phyloP scores from a whole-genome alignment of 2,329 filamentous ascomycete species.

The Tricladium varicosporioides region DNA sequence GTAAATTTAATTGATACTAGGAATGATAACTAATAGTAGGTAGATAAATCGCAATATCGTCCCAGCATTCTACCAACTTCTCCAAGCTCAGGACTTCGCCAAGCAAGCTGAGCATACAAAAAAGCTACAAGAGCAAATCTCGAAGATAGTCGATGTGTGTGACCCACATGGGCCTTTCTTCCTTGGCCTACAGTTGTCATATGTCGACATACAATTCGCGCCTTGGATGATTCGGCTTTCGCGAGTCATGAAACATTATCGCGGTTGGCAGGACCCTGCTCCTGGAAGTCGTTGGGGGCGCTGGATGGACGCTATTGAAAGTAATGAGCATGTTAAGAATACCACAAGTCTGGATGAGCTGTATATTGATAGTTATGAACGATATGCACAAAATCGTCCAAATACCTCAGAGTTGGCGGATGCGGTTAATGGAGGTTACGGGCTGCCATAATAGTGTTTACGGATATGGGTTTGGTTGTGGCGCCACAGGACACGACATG shows the following conservation, averaged over 20 bases:
- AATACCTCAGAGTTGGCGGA: slow-evolving; percentile 57
- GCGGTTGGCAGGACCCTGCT: slow-evolving; percentile 37
- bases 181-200: slow-evolving; percentile 35
- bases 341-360: slow-evolving; percentile 46
- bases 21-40: slow-evolving; percentile 5
- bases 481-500: too few relatives aligned
- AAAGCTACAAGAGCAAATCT: slow-evolving; percentile 64
- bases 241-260: slow-evolving; percentile 39
- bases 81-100: slow-evolving; percentile 60
- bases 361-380: slow-evolving; percentile 67
- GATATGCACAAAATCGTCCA: slow-evolving; percentile 63
- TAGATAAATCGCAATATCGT: slow-evolving; percentile 76
- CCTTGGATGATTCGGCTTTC: slow-evolving; percentile 40
- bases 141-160: slow-evolving; percentile 37
- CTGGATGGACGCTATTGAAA: slow-evolving; percentile 39
- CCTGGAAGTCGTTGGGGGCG: slow-evolving; percentile 36
- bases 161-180: slow-evolving; percentile 36
- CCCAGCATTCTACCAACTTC: slow-evolving; percentile 70
- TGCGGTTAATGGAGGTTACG: slow-evolving; percentile 55
- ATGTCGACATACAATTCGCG: slow-evolving; percentile 40
- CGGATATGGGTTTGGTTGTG: too few relatives aligned
- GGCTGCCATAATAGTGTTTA: slow-evolving; percentile 18
- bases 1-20: slow-evolving; percentile 26
- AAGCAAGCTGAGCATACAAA: slow-evolving; percentile 58
- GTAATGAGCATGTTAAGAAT: slow-evolving; percentile 36